phyloP scores from a whole-genome alignment of 2,329 filamentous ascomycete species.

The Dichotomopilus funicola region DNA sequence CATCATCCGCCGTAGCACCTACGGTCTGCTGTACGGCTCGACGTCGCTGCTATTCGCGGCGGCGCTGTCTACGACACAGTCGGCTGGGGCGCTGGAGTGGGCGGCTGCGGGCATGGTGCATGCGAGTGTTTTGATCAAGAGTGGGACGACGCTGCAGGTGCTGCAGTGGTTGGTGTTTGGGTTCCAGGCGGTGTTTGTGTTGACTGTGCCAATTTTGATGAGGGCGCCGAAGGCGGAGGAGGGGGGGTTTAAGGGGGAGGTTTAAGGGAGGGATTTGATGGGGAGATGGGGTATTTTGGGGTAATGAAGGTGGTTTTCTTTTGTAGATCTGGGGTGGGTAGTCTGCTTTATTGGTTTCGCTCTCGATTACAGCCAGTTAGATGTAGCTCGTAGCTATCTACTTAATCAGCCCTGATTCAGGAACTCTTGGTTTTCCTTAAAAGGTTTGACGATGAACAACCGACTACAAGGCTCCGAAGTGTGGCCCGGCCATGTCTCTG shows the following conservation, averaged over 20 bases:
- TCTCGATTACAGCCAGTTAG: too few species aligned
- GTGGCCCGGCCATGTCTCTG: too few species aligned
- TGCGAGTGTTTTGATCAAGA: conserved; percentile 15
- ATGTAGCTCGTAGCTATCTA: too few species aligned
- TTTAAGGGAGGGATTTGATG: background rate
- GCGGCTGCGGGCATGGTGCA: conserved; percentile 9
- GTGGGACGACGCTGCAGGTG: conserved; percentile 23
- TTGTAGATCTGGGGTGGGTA: background rate
- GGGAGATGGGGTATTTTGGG: background rate
- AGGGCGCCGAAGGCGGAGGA: background rate
- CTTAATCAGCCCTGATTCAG: too few species aligned
- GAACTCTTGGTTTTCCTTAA: too few species aligned
- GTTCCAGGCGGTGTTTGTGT: conserved; percentile 20
- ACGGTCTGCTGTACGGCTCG: conserved; percentile 18
- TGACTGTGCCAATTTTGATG: conserved; percentile 18
- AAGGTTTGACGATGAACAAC: too few species aligned
- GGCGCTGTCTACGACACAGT: conserved; percentile 19
- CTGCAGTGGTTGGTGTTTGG: conserved; percentile 26
- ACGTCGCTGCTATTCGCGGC: conserved; percentile 19
- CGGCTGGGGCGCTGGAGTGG: conserved; percentile 19
- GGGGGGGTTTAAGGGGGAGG: conserved; percentile 8
- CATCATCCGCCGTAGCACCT: conserved; percentile 17
- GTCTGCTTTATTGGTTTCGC: background rate
- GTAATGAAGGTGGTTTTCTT: background rate
- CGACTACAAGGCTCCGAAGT: too few species aligned